phyloP scores from a whole-genome alignment of 441 rosid species.

The Populus tomentosa region DNA sequence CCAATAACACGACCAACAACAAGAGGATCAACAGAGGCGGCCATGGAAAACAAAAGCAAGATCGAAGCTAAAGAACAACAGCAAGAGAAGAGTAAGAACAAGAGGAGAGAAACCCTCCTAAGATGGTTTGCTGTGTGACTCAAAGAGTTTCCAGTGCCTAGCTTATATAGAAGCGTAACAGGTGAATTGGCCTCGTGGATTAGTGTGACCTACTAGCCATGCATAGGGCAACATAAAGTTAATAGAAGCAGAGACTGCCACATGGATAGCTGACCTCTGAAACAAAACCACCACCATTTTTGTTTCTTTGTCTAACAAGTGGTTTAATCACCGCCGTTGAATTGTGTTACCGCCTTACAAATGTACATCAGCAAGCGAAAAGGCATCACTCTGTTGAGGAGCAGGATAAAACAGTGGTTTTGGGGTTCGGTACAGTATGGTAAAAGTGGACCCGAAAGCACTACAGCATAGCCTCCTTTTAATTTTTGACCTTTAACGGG shows the following conservation, averaged over 20 bases:
- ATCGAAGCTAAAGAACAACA: too few relatives aligned
- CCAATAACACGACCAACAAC: conserved; percentile 78
- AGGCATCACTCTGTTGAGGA: background rate
- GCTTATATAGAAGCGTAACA: conserved; percentile 16
- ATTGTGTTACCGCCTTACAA: background rate
- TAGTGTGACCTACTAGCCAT: conserved; percentile 51
- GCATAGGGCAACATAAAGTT: conserved; percentile 58
- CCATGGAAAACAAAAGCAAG: background rate
- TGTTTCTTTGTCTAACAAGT: background rate
- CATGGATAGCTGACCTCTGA: conserved; percentile 23
- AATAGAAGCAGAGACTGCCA: conserved; percentile 28
- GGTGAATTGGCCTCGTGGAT: conserved; percentile 25
- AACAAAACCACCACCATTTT: background rate
- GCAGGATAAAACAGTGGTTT: background rate
- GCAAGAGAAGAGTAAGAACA: background rate
- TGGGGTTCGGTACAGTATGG: background rate
- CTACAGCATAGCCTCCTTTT: background rate
- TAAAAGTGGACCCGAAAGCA: background rate
- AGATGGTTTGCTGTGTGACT: background rate
- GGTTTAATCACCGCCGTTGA: background rate
- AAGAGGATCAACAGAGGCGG: conserved; percentile 49
- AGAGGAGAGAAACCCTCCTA: background rate
- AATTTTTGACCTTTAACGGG: background rate
- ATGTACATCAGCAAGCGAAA: background rate
- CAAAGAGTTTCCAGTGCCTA: background rate